Percentiles rank a stretch among this genome's conserved stretches.
phyloP scores from a whole-genome alignment of 2,329 filamentous ascomycete genomes.

The Phaeosphaeria sp. region DNA sequence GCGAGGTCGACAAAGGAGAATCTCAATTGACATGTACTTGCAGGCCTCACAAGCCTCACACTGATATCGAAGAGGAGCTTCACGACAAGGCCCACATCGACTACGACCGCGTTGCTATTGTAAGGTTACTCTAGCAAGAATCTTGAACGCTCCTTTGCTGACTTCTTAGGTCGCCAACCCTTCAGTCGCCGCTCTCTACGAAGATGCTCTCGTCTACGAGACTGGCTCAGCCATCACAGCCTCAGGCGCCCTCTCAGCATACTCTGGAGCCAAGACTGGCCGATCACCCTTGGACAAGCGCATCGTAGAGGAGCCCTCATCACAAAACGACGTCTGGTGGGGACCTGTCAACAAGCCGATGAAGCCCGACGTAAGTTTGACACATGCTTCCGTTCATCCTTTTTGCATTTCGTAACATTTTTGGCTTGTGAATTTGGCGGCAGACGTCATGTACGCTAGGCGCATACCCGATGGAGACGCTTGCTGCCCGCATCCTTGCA shows the following conservation, averaged over 20 bases:
- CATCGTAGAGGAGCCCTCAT: slow-evolving; percentile 89
- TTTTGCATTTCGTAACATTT: slow-evolving; percentile 13
- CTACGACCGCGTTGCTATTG: slow-evolving; percentile 97
- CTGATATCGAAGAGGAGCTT: slow-evolving; percentile 96
- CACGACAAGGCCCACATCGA: slow-evolving; percentile 98
- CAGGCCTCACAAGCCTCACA: slow-evolving; percentile 87
- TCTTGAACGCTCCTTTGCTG: slow-evolving; percentile 17
- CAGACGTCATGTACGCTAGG: slow-evolving; percentile 45
- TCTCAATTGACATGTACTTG: neutral
- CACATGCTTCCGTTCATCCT: slow-evolving; percentile 15
- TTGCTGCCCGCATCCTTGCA: slow-evolving; percentile 34
- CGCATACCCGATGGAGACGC: slow-evolving; percentile 38
- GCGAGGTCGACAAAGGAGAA: neutral
- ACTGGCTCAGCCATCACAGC: slow-evolving; percentile 97
- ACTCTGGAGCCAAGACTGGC: slow-evolving; percentile 97
- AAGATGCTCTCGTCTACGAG: slow-evolving; percentile 98
- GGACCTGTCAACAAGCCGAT: slow-evolving; percentile 99
- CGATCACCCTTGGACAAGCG: slow-evolving; percentile 97
- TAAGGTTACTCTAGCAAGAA: slow-evolving; percentile 57
- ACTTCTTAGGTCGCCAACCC: slow-evolving; percentile 77
- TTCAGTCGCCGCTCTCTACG: slow-evolving; percentile 93
- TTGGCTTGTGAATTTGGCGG: slow-evolving; percentile 37
- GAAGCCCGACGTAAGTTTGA: slow-evolving; percentile 82
- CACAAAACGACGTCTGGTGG: slow-evolving; percentile 97
- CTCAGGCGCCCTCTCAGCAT: slow-evolving; percentile 91